Conservation (phyloP, 2,329 filamentous ascomycete genomes). For the Botrytis tulipae region DNA sequence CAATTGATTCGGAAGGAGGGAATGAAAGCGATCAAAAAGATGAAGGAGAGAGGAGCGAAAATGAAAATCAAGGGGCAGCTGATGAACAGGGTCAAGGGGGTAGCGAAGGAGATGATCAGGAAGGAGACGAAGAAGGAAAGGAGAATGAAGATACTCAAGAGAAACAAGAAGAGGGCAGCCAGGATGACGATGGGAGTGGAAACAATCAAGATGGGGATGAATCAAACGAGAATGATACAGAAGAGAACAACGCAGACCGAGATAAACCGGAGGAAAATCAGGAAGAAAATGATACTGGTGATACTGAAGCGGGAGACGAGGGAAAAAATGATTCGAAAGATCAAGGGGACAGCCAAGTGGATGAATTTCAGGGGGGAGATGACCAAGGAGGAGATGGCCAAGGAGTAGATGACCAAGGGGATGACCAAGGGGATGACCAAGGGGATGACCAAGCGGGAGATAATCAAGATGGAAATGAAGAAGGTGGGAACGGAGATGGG, state of each 20-base stretch:
- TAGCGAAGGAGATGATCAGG: neutral
- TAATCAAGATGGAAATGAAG: no score
- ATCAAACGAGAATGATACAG: neutral
- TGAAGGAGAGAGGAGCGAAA: neutral
- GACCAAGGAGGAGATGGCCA: neutral
- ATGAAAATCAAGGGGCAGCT: neutral
- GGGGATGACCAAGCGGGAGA: no score
- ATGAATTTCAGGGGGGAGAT: neutral
- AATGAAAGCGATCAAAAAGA: neutral
- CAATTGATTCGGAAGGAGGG: neutral
- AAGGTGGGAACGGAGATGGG: no score
- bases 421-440: neutral
- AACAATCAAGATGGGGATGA: neutral
- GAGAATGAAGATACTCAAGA: neutral
- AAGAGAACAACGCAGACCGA: neutral
- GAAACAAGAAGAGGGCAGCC: neutral
- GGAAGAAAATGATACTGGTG: neutral
- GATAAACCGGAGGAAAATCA: neutral
- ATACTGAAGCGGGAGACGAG: neutral
- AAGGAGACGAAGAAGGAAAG: accelerated
- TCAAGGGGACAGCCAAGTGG: neutral
- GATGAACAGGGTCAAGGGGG: neutral
- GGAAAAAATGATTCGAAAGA: neutral
- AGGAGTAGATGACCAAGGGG: no score
- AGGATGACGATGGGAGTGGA: neutral